Percentiles rank a stretch among this genome's conserved stretches.
These are phyloP conservation scores for Chalciporus piperatus DNA, from an alignment of 768 basidiomycete genomes.

Conservation along the genomic window DNA sequence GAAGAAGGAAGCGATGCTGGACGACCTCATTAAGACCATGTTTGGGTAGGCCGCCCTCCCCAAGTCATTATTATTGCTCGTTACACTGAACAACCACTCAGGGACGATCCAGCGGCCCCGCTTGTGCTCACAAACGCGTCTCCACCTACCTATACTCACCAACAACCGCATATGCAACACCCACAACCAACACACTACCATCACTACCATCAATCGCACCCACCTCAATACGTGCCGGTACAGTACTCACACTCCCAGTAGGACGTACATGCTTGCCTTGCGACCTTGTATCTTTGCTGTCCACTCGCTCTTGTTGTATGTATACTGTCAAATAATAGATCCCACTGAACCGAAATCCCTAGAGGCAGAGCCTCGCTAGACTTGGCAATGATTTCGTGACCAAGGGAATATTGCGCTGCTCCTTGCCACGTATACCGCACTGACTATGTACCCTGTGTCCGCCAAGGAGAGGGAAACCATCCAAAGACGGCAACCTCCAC, in stretches of 20 bases:
- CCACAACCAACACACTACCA: slow-evolving; percentile 8
- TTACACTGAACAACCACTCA: slow-evolving; percentile 4
- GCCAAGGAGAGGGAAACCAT: no score
- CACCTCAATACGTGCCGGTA: slow-evolving; percentile 9
- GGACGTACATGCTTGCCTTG: neutral
- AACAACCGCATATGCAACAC: slow-evolving; percentile 8
- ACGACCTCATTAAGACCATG: slow-evolving; percentile 44
- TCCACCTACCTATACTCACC: slow-evolving; percentile 7
- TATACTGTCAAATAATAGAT: neutral
- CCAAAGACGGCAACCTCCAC: no score
- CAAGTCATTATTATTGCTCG: neutral
- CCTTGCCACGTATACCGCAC: neutral
- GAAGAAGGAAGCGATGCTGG: slow-evolving; percentile 61
- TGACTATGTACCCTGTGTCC: neutral
- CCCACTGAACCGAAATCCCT: neutral
- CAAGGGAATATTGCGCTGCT: neutral
- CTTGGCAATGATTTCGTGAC: neutral
- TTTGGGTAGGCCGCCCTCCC: slow-evolving; percentile 47
- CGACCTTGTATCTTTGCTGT: neutral
- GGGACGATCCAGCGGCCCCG: slow-evolving; percentile 26
- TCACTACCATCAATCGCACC: slow-evolving; percentile 7
- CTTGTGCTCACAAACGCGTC: slow-evolving; percentile 11
- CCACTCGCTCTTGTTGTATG: neutral
- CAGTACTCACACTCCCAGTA: slow-evolving; percentile 20
- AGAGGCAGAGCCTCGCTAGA: neutral